Evolutionary conservation across 169 alveolate genomes (phyloP).

Genomic region (Perkinsus chesapeaki): DNA sequence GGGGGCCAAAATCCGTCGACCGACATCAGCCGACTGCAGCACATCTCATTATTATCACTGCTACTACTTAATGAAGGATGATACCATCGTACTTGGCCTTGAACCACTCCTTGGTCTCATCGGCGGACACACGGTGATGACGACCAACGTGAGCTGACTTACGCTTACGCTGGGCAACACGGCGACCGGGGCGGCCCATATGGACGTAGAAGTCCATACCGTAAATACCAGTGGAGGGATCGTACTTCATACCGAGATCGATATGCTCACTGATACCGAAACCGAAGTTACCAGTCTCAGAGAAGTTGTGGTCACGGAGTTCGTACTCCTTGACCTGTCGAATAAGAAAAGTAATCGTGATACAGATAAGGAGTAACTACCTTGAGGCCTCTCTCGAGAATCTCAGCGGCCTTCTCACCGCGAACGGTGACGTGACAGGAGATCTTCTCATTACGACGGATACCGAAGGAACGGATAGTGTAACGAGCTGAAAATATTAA

Average conservation of each 20-base stretch:
- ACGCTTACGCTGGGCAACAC: slow-evolving; percentile 90
- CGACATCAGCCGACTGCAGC: not conserved
- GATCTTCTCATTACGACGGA: slow-evolving; percentile 97
- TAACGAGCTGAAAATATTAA: slow-evolving; percentile 42
- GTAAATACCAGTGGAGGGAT: slow-evolving; percentile 97
- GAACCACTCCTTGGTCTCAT: slow-evolving; percentile 95
- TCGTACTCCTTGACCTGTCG: slow-evolving; percentile 99
- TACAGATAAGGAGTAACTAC: too few relatives aligned
- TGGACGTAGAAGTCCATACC: slow-evolving; percentile 99
- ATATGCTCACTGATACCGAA: slow-evolving; percentile 99
- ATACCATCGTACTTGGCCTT: slow-evolving; percentile 95
- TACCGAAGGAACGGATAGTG: slow-evolving; percentile 95
- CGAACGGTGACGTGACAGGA: slow-evolving; percentile 97
- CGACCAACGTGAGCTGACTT: slow-evolving; percentile 83
- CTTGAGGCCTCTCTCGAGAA: slow-evolving; percentile 96
- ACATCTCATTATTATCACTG: not conserved
- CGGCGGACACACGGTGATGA: slow-evolving; percentile 89
- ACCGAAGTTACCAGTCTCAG: slow-evolving; percentile 98
- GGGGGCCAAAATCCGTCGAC: not conserved
- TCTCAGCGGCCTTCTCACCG: slow-evolving; percentile 97
- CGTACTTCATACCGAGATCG: slow-evolving; percentile 98
- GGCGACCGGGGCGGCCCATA: slow-evolving; percentile 94
- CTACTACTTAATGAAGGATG: slow-evolving; percentile 55
- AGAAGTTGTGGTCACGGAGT: slow-evolving; percentile 89
- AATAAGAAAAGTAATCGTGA: too few relatives aligned